A percentile compares a stretch with the other conserved stretches of the same genome.
Conservation (phyloP, 1,139 yeast genomes). For the Kodamaea derodonti region DNA sequence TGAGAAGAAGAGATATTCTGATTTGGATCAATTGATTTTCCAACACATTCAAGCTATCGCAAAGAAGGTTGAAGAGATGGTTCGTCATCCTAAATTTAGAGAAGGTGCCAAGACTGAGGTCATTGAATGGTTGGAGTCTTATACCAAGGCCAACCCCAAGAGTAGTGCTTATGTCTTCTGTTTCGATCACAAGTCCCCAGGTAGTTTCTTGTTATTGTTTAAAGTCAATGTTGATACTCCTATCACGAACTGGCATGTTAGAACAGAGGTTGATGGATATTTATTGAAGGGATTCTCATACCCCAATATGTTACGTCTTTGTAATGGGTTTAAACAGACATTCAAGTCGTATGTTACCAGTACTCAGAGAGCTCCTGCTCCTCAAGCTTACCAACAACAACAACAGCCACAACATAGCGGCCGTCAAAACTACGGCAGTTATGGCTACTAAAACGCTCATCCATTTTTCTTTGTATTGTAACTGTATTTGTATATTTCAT, state of each 20-base stretch:
- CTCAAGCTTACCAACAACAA: slow-evolving; percentile 11
- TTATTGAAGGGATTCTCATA: slow-evolving; percentile 74
- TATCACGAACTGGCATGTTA: slow-evolving; percentile 84
- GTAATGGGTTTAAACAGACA: slow-evolving; percentile 86
- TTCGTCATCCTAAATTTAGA: slow-evolving; percentile 82
- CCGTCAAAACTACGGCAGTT: slow-evolving; percentile 23
- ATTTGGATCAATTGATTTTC: slow-evolving; percentile 89
- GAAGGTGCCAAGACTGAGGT: slow-evolving; percentile 79
- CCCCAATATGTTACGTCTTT: slow-evolving; percentile 80
- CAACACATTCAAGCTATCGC: slow-evolving; percentile 86
- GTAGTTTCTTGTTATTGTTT: slow-evolving; percentile 84
- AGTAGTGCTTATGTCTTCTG: slow-evolving; percentile 91
- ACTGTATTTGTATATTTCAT: slow-evolving; percentile 2
- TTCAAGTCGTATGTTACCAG: slow-evolving; percentile 34
- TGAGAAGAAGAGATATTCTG: slow-evolving; percentile 70
- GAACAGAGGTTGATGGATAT: slow-evolving; percentile 83
- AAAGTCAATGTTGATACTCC: slow-evolving; percentile 71
- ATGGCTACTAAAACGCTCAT: slow-evolving; percentile 20
- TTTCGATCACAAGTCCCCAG: slow-evolving; percentile 87
- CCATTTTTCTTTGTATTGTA: slow-evolving; percentile 4
- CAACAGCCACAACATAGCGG: slow-evolving; percentile 7
- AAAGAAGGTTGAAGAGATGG: slow-evolving; percentile 79
- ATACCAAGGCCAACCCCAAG: slow-evolving; percentile 86
- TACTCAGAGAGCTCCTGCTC: slow-evolving; percentile 15
- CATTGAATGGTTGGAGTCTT: slow-evolving; percentile 81